phyloP scores from a whole-genome alignment of 805 yeast genomes.

The Zygoascus tannicola region DNA sequence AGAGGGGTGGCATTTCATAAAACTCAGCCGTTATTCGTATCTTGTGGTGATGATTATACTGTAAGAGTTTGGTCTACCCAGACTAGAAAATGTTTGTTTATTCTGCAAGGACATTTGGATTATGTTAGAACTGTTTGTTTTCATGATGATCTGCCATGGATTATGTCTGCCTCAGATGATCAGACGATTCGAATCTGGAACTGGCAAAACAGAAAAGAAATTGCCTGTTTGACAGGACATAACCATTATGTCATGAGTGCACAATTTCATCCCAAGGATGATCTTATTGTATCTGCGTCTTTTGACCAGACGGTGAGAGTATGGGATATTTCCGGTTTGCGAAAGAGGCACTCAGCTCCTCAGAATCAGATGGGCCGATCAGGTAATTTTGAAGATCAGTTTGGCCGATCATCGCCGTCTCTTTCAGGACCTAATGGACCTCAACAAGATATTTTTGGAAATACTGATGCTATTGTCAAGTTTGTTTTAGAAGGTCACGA shows the following conservation, averaged over 20 bases:
- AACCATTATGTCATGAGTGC: slow-evolving; percentile 98
- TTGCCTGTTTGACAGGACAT: slow-evolving; percentile 96
- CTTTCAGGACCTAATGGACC: slow-evolving; percentile 34
- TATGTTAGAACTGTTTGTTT: slow-evolving; percentile 89
- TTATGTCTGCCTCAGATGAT: slow-evolving; percentile 91
- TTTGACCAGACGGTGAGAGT: slow-evolving; percentile 98
- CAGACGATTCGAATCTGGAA: slow-evolving; percentile 99
- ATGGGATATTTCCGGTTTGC: slow-evolving; percentile 94
- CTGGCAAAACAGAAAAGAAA: slow-evolving; percentile 97
- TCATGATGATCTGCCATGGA: slow-evolving; percentile 97
- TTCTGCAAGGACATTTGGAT: slow-evolving; percentile 89
- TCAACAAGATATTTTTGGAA: slow-evolving; percentile 89
- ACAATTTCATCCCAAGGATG: slow-evolving; percentile 93
- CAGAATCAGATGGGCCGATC: slow-evolving; percentile 29
- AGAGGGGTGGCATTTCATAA: slow-evolving; percentile 95
- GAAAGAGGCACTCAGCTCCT: slow-evolving; percentile 89
- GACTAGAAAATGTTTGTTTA: slow-evolving; percentile 83
- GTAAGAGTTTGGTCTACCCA: slow-evolving; percentile 94
- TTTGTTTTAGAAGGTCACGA: slow-evolving; percentile 97
- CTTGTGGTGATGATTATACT: slow-evolving; percentile 95
- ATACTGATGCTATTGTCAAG: slow-evolving; percentile 88
- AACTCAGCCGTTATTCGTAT: slow-evolving; percentile 92
- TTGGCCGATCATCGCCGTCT: background rate
- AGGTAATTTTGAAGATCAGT: slow-evolving; percentile 26
- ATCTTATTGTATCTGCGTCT: slow-evolving; percentile 88